Evolutionary conservation across 2,329 filamentous ascomycete genomes (phyloP).

Genomic region (Xylariaceae sp.): DNA sequence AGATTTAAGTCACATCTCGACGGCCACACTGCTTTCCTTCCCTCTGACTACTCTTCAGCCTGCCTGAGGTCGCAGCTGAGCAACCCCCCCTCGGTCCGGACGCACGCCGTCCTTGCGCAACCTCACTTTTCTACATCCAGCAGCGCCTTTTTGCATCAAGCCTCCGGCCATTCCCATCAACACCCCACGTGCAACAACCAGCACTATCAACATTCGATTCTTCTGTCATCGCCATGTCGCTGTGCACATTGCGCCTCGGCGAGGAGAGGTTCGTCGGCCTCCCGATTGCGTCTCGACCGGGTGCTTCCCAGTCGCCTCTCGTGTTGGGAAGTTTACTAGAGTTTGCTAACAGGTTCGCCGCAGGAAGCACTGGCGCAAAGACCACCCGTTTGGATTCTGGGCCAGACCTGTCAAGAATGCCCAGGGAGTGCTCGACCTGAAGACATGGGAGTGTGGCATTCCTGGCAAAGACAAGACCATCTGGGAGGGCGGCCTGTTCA

Average conservation of each 20-base stretch:
- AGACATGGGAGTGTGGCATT: slow-evolving; percentile 94
- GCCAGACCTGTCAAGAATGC: slow-evolving; percentile 80
- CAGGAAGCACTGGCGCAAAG: slow-evolving; percentile 94
- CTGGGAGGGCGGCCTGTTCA: slow-evolving; percentile 97
- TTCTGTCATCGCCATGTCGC: slow-evolving; percentile 59
- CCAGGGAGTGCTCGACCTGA: slow-evolving; percentile 82
- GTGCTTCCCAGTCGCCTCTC: no score
- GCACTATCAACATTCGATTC: not conserved
- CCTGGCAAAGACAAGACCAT: slow-evolving; percentile 96
- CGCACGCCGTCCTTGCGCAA: not conserved
- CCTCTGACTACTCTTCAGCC: not conserved
- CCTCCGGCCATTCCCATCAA: not conserved
- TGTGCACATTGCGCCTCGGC: slow-evolving; percentile 83
- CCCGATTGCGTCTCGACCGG: no score
- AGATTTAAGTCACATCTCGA: no score
- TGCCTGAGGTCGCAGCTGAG: not conserved
- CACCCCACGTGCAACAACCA: not conserved
- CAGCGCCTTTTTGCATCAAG: not conserved
- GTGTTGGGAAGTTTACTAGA: no score
- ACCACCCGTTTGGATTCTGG: slow-evolving; percentile 97
- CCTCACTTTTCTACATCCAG: not conserved
- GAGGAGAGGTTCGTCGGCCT: slow-evolving; percentile 71
- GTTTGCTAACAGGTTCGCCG: slow-evolving; percentile 15
- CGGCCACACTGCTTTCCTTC: no score
- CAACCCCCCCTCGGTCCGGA: not conserved